These are phyloP conservation scores for Neofusicoccum umdonicola DNA, from an alignment of 2,329 filamentous ascomycete genomes.

Conservation along the genomic window DNA sequence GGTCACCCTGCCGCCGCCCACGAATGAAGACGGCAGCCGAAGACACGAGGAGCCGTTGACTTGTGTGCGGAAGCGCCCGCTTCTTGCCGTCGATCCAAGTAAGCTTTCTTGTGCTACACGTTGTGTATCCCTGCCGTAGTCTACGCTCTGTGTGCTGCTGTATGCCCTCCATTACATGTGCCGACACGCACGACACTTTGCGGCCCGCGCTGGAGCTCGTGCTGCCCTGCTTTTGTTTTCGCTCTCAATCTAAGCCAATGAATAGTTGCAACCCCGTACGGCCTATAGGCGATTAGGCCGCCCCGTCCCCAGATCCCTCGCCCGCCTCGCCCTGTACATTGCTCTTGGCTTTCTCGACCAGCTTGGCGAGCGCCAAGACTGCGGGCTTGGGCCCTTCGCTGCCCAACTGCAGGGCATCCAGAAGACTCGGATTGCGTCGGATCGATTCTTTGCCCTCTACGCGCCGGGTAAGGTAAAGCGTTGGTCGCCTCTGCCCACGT, in stretches of 20 bases:
- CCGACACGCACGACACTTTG: not conserved
- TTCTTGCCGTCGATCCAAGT: conserved; percentile 5
- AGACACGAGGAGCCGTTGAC: conserved; percentile 1
- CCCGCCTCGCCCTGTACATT: not conserved
- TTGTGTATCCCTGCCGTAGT: not conserved
- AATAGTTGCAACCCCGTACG: not conserved
- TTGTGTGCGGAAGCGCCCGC: conserved; percentile 3
- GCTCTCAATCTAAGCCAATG: not conserved
- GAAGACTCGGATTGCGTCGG: conserved; percentile 28
- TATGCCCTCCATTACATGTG: not conserved
- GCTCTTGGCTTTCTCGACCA: conserved; percentile 36
- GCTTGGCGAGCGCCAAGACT: conserved; percentile 27
- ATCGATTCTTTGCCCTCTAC: conserved; percentile 47
- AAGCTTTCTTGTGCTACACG: conserved; percentile 10
- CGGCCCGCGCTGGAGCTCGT: conserved; percentile 5
- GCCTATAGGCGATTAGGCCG: conserved; percentile 3
- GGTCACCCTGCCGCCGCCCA: not conserved
- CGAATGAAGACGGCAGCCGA: not conserved
- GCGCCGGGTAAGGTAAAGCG: conserved; percentile 56
- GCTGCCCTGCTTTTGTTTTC: not conserved
- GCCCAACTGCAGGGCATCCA: conserved; percentile 29
- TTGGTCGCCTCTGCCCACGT: conserved; percentile 47
- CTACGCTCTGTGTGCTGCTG: not conserved
- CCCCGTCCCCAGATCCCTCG: conserved; percentile 6
- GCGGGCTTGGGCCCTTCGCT: conserved; percentile 32